Percentiles rank a stretch among this genome's conserved stretches.
Conservation (phyloP, 75 land plant species). For the Selaginella moellendorffii region DNA sequence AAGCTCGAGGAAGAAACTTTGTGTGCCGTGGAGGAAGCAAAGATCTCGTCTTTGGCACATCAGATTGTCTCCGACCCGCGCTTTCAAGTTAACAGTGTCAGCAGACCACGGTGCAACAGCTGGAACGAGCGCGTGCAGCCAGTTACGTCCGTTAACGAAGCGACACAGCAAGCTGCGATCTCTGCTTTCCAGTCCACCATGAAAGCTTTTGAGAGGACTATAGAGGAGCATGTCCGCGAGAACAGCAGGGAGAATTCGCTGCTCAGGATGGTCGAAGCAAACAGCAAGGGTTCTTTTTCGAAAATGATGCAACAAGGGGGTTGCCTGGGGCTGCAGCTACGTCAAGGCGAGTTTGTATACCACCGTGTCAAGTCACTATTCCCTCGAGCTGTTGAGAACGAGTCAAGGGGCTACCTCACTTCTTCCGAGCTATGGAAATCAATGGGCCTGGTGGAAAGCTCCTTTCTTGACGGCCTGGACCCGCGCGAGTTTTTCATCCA, state of each 20-base stretch:
- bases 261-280: conserved; percentile 44
- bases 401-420: not conserved
- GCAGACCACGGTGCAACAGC: not conserved
- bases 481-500: conserved; percentile 68
- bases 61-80: not conserved
- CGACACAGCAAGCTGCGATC: not conserved
- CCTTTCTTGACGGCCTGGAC: conserved; percentile 59
- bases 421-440: not conserved
- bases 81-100: not conserved
- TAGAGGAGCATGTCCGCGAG: not conserved
- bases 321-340: conserved; percentile 67
- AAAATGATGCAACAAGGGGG: conserved; percentile 80
- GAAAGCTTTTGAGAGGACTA: not conserved
- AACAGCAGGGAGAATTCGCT: conserved; percentile 26
- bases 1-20: conserved; percentile 23
- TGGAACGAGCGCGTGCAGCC: no score
- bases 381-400: not conserved
- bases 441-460: conserved; percentile 43
- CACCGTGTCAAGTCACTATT: not conserved
- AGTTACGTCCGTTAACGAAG: no score
- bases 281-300: conserved; percentile 46
- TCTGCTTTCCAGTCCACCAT: not conserved
- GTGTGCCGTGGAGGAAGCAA: not conserved
- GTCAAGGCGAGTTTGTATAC: conserved; percentile 11
- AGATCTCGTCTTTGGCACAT: not conserved